phyloP scores from a whole-genome alignment of 2,329 filamentous ascomycete species.

The Mycocentrospora acerina region DNA sequence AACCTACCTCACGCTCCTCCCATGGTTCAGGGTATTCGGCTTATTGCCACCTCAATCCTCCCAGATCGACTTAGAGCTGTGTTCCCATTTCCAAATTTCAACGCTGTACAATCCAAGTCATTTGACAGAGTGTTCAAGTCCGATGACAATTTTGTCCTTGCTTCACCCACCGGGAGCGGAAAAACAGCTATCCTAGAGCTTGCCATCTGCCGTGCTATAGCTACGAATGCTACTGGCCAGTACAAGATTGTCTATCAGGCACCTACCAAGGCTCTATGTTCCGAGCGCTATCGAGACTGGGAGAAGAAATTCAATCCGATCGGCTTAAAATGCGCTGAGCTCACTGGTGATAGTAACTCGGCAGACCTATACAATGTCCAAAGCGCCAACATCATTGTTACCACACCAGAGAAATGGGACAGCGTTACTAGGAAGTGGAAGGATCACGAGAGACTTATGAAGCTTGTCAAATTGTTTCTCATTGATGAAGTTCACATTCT shows the following conservation, averaged over 20 bases:
- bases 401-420: slow-evolving; percentile 90
- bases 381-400: slow-evolving; percentile 77
- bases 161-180: slow-evolving; percentile 81
- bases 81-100: slow-evolving; percentile 76
- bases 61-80: slow-evolving; percentile 69
- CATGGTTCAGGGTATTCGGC: slow-evolving; percentile 59
- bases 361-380: slow-evolving; percentile 68
- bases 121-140: slow-evolving; percentile 67
- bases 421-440: slow-evolving; percentile 86
- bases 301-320: slow-evolving; percentile 69
- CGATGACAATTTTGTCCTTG: slow-evolving; percentile 75
- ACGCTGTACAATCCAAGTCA: slow-evolving; percentile 79
- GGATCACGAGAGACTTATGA: slow-evolving; percentile 73
- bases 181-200: slow-evolving; percentile 83
- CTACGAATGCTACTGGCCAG: slow-evolving; percentile 55
- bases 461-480: slow-evolving; percentile 75
- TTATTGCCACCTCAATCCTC: slow-evolving; percentile 61
- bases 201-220: slow-evolving; percentile 72
- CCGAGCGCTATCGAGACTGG: slow-evolving; percentile 78
- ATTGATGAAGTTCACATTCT: slow-evolving; percentile 89
- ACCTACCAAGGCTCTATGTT: slow-evolving; percentile 79
- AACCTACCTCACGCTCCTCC: slow-evolving; percentile 22
- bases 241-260: slow-evolving; percentile 86
- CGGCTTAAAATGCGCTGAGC: slow-evolving; percentile 69
- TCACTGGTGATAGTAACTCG: slow-evolving; percentile 78